These are phyloP conservation scores for Fonsecaea nubica DNA, from an alignment of 2,329 filamentous ascomycete genomes.

Conservation along the genomic window DNA sequence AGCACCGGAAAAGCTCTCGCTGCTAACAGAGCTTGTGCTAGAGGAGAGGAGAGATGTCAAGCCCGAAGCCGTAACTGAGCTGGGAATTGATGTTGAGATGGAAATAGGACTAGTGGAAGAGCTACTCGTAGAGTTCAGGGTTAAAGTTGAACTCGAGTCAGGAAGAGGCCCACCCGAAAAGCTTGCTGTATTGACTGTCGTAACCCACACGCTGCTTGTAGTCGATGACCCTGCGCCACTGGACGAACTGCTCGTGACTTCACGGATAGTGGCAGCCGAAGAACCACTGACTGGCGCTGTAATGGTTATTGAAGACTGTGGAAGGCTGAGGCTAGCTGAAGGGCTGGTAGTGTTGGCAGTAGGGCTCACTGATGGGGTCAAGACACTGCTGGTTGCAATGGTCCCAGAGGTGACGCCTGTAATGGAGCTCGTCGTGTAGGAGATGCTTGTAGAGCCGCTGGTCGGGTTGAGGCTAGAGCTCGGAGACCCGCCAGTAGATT, in stretches of 20 bases:
- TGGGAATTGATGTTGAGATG: background rate
- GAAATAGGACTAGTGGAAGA: slow-evolving; percentile 15
- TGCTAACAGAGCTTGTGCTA: slow-evolving; percentile 12
- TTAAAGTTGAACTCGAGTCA: slow-evolving; percentile 6
- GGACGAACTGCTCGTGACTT: background rate
- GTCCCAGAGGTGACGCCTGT: background rate
- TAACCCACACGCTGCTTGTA: background rate
- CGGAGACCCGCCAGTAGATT: background rate
- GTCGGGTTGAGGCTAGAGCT: background rate
- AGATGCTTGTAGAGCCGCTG: slow-evolving; percentile 2
- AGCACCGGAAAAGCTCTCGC: background rate
- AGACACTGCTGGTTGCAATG: background rate
- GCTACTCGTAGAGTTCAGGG: background rate
- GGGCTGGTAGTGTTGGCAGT: background rate
- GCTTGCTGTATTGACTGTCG: slow-evolving; percentile 1
- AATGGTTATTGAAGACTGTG: background rate
- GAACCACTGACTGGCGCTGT: background rate
- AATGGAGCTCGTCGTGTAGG: background rate
- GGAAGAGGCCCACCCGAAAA: background rate
- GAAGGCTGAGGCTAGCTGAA: background rate
- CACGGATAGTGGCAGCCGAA: background rate
- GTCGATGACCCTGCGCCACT: background rate
- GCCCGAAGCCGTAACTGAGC: slow-evolving; percentile 3
- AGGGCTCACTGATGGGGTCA: background rate
- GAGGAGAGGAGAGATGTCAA: background rate